Evolutionary conservation across 805 yeast species (phyloP), one percentile per base, ranked within the genome.

Genomic region (Metschnikowia dekortorum): DNA sequence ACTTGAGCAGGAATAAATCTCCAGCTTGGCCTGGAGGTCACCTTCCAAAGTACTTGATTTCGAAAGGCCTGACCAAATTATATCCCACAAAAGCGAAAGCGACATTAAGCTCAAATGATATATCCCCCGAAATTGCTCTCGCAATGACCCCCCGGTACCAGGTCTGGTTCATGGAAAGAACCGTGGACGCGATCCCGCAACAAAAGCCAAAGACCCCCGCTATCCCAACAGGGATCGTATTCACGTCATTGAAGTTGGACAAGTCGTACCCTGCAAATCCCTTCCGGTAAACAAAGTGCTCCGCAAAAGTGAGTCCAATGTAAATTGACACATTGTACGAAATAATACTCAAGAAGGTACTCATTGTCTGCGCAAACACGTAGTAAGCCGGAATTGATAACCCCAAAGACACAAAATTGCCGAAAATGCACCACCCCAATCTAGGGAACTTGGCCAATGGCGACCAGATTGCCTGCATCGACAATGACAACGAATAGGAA

Each of bases 331-430:
- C 67, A 49, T 66, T 64, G 52, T 67, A 68, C 11, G 68, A 59
- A 40, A 68, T 61, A 44, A 68, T 66, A 22, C 65, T 62, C 56
- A 67, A 57, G 54, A 68, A 68, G 48, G 66, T 64, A 6, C 61
- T 56, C 68, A 68, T 67, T 14, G 68, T 56, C 10, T 50, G 61
- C 22, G 53, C 61, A 49, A 68, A 68, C 9, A 60, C 63, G 50
- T 68, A 68, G 50, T 66, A 67, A 9, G 71, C 71, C 13, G 73
- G 73, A 41, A 67, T 68, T 31, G 69, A 60, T 31, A 68, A 58
- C 7, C 61, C 71, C 45, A 68, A 58, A 4, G 71, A 62, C 9
- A 66, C 56, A 39, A 61, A 62, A 46, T 68, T 68, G 8, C 71
- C 71, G 10, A 61, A 29, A 4, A 66, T 39, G 53, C 70, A 66